Conservation (phyloP, 139 green algal genomes). For the Yamagishiella unicocca region DNA sequence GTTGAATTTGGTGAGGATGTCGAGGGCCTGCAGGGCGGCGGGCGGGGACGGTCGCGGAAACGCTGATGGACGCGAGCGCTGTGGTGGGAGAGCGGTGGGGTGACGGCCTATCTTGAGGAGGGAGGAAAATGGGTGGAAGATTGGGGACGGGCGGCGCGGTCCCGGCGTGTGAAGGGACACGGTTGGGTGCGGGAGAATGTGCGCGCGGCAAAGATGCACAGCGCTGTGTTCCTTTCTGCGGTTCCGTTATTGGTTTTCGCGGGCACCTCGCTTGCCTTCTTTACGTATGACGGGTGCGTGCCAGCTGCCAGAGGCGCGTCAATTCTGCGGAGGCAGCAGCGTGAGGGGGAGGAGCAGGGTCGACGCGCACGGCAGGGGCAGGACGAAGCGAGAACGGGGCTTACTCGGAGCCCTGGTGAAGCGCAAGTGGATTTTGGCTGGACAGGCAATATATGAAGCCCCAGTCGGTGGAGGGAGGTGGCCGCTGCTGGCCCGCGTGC, state of each 20-base stretch:
- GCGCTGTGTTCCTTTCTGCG: no score
- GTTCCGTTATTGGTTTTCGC: not conserved
- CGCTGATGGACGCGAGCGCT: not conserved
- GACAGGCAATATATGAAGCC: constrained; percentile 31
- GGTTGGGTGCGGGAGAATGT: no score
- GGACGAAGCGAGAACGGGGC: not conserved
- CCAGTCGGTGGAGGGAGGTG: constrained; percentile 4
- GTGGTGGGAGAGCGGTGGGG: not conserved
- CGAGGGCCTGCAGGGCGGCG: not conserved
- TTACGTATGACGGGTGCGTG: constrained; percentile 18
- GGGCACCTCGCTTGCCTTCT: not conserved
- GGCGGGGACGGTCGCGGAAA: not conserved
- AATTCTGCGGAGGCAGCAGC: not conserved
- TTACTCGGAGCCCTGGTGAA: not conserved
- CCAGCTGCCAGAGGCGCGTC: not conserved
- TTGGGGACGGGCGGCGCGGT: no score
- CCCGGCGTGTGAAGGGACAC: no score
- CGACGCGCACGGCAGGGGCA: not conserved
- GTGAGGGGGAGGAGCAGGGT: not conserved
- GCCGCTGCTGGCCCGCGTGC: not conserved
- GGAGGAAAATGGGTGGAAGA: no score
- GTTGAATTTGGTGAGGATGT: not conserved
- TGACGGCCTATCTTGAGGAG: no score
- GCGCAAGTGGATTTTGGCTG: not conserved
- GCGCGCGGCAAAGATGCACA: no score